phyloP scores from a whole-genome alignment of 106 monocot genomes.

The Chionographis japonica region DNA sequence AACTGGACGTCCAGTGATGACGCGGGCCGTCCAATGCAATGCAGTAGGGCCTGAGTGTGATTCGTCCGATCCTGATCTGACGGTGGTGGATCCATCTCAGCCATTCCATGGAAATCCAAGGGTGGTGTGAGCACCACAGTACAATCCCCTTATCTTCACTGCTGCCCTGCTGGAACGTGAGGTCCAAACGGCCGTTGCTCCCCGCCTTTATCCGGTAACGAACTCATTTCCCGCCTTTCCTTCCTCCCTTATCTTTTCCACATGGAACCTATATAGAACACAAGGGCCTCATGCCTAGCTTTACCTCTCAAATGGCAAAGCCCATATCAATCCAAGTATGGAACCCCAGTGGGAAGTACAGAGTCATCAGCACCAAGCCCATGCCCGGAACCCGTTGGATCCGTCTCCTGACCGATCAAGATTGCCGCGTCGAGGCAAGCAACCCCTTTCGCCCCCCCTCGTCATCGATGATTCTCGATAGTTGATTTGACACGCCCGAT shows the following conservation, averaged over 20 bases:
- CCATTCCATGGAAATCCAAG: not conserved
- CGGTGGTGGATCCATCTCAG: not conserved
- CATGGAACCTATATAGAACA: not conserved
- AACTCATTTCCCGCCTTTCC: not conserved
- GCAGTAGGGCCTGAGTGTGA: too few species aligned
- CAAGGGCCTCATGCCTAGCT: not conserved
- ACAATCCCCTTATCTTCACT: not conserved
- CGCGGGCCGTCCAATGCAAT: too few species aligned
- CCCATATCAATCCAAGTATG: conserved; percentile 90
- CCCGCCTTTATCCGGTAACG: conserved; percentile 7
- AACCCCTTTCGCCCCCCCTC: not conserved
- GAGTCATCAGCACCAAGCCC: conserved; percentile 95
- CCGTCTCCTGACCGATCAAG: conserved; percentile 81
- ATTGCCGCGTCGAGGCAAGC: conserved; percentile 86
- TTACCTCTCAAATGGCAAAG: conserved; percentile 50
- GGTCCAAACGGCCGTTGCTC: conserved; percentile 9
- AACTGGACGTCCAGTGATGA: too few species aligned
- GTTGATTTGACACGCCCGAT: not conserved
- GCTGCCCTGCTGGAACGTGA: not conserved
- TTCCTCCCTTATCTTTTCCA: not conserved
- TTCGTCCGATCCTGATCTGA: not conserved
- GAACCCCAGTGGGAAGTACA: conserved; percentile 94
- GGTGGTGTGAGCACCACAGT: not conserved
- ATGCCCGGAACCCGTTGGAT: conserved; percentile 99
- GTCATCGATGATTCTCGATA: not conserved